phyloP scores from a whole-genome alignment of 768 basidiomycete genomes.

The Tricholoma sp. region DNA sequence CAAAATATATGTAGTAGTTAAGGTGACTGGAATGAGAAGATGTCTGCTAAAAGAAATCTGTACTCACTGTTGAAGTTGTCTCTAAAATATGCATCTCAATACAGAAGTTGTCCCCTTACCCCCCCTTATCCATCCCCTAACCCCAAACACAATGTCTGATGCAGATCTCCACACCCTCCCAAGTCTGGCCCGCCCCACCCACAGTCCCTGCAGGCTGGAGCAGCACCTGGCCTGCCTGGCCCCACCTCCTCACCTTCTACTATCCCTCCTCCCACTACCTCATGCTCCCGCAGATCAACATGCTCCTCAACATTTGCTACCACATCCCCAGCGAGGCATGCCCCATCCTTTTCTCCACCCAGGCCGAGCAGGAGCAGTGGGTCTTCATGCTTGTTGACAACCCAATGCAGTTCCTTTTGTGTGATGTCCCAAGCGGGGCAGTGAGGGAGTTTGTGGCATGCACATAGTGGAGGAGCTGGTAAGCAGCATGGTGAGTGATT shows the following conservation, averaged over 20 bases:
- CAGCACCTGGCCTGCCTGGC: constrained; percentile 23
- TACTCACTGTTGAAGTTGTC: no score
- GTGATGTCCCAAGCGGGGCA: constrained; percentile 1
- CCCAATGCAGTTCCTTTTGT: constrained; percentile 13
- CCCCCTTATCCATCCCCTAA: no score
- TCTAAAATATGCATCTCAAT: no score
- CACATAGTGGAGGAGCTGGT: constrained; percentile 12
- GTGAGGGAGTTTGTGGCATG: constrained; percentile 13
- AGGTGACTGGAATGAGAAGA: no score
- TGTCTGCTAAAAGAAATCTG: no score
- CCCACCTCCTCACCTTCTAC: constrained; percentile 26
- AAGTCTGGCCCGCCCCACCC: constrained; percentile 24
- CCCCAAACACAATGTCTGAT: no score
- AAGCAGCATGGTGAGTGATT: constrained; percentile 9
- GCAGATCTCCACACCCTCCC: no score
- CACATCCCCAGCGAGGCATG: constrained; percentile 25
- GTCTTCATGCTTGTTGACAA: constrained; percentile 19
- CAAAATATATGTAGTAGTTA: no score
- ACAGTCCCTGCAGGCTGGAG: constrained; percentile 26
- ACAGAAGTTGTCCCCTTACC: no score
- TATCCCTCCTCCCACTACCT: constrained; percentile 30
- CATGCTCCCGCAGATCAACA: constrained; percentile 30
- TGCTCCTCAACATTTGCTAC: constrained; percentile 27
- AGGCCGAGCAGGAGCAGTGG: no score
- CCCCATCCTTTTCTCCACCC: constrained; percentile 25